Percentiles rank a stretch among this genome's conserved stretches.
Evolutionary conservation across 2,329 filamentous ascomycete genomes (phyloP).

Genomic region (Aureobasidium lini): DNA sequence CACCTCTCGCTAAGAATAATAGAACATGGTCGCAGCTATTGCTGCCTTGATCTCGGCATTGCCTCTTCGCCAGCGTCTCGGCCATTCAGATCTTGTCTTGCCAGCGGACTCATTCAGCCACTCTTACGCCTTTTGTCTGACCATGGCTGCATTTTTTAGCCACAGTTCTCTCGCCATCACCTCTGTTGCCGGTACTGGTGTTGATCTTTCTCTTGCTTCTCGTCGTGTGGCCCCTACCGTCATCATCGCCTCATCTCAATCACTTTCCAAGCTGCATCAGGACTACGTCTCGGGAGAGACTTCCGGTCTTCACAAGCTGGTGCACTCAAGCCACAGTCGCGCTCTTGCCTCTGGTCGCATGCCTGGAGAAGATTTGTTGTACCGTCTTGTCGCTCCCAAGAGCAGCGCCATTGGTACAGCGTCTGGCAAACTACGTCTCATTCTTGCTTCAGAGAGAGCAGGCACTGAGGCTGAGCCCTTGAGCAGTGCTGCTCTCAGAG

Average conservation of each 20-base stretch:
- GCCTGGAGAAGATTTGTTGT: constrained; percentile 57
- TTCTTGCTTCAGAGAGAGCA: constrained; percentile 70
- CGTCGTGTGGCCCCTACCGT: constrained; percentile 73
- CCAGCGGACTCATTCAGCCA: constrained; percentile 74
- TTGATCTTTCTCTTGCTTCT: constrained; percentile 66
- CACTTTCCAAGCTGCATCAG: constrained; percentile 62
- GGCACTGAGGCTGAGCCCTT: constrained; percentile 52
- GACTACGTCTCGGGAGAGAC: constrained; percentile 46
- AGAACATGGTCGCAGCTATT: constrained; percentile 83
- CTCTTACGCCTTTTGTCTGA: constrained; percentile 70
- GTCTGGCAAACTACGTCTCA: constrained; percentile 68
- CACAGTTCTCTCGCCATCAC: constrained; percentile 83
- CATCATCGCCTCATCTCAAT: constrained; percentile 67
- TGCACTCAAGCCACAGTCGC: constrained; percentile 65
- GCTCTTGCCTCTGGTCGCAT: constrained; percentile 67
- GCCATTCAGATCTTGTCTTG: constrained; percentile 70
- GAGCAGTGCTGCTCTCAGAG: constrained; percentile 62
- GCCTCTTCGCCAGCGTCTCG: constrained; percentile 66
- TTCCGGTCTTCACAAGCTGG: constrained; percentile 56
- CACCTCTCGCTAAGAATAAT: background rate
- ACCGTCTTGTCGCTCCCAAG: constrained; percentile 50
- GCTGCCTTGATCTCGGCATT: constrained; percentile 70
- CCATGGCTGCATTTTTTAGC: constrained; percentile 73
- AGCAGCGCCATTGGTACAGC: constrained; percentile 51
- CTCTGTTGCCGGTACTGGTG: constrained; percentile 68